Base-by-base conservation (phyloP, 129 eudicot species). In the Helianthus tuberosus region DNA sequence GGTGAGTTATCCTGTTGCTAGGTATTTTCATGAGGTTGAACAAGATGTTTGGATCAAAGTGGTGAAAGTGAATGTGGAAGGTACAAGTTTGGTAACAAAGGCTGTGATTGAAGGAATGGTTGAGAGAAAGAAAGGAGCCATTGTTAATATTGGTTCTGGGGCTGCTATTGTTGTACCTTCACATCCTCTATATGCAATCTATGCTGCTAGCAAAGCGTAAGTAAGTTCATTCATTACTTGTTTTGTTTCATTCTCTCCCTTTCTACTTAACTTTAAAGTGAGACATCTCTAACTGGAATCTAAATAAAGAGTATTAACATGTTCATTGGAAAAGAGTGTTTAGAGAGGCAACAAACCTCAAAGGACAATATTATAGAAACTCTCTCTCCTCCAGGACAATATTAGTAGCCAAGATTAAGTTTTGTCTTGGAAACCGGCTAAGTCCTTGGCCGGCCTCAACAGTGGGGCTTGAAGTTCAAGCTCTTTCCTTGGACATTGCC, bases 181-280 rank as follows among this genome's bases (percentile, higher is more conserved):
- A 52, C 89, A 87, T 80, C 98, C 98, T 77, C 96, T 93, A 1
- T 85, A 74, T 84, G 85, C 98, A 15, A 63, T 92, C 16, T 92
- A 92, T 84, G 94, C 92, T 75, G 96, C 98, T 27, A 87, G 89
- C 64, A 92, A 92, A 82, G 94, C 96, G 96, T 92, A 82, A n/a
- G n/a, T n/a, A n/a, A 63, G 95, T 54, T 60, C 2, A 58, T 54
- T 60, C 2, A 58, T 3, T 38, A 1, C 8, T 14, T 39, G 5
- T 38, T 27, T 29, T 35, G 1, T 38, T 12, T 35, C 47, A 5
- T 5, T 29, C 10, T 25, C 6, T 58, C 38, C 25, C 29, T 5
- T 23, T 7, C 32, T 27, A 27, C 0, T 2, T 27, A 27, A 27
- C 32, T n/a, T 27, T 27, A 27, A 27, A 27, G 32, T 27, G 32